Evolutionary conservation across 2,329 filamentous ascomycete genomes (phyloP).

Genomic region (Plectosphaerella plurivora): DNA sequence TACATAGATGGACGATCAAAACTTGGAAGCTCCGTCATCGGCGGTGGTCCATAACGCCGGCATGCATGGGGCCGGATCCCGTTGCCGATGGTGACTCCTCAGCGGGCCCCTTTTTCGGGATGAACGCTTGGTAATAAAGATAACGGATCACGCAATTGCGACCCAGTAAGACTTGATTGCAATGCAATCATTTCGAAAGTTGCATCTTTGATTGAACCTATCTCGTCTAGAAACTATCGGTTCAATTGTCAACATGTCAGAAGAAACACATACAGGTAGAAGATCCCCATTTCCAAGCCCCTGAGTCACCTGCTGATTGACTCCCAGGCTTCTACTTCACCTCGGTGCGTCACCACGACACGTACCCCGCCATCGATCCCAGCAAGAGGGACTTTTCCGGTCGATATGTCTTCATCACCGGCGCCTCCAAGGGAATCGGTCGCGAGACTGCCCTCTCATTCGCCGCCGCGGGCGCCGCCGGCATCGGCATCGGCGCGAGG

Average conservation of each 20-base stretch:
- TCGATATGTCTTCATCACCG: slow-evolving; percentile 45
- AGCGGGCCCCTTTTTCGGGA: no score
- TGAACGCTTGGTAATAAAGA: no score
- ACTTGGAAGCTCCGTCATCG: no score
- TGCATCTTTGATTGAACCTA: no score
- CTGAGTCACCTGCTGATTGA: background rate
- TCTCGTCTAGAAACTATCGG: no score
- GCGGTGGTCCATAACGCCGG: no score
- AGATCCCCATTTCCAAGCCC: background rate
- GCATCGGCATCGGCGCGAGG: slow-evolving; percentile 50
- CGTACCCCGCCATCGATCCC: slow-evolving; percentile 47
- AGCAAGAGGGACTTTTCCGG: slow-evolving; percentile 28
- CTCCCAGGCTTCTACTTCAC: background rate
- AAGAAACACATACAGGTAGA: background rate
- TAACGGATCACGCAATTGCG: no score
- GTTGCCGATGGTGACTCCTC: no score
- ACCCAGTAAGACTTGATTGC: no score
- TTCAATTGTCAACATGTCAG: background rate
- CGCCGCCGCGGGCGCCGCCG: slow-evolving; percentile 45
- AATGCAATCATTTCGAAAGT: no score
- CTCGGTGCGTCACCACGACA: slow-evolving; percentile 33
- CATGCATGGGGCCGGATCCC: no score
- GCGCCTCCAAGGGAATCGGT: slow-evolving; percentile 51
- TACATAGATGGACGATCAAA: no score
- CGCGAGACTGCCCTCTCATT: slow-evolving; percentile 49